Evolutionary conservation across 83 land plant genomes (phyloP), one percentile per base, ranked within the genome.

Genomic region (Picea engelmannii): DNA sequence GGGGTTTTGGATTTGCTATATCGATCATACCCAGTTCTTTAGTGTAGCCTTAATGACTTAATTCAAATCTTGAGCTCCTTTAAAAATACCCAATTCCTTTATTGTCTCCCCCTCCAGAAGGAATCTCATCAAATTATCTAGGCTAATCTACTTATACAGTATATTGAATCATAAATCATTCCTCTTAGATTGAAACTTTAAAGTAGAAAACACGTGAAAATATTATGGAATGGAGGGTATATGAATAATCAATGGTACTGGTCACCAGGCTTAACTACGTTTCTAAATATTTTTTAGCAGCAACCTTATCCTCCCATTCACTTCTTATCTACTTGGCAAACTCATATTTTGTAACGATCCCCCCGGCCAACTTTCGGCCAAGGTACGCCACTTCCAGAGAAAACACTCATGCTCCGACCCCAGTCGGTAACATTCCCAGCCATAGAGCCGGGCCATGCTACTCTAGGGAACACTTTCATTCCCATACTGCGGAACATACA

Each of bases 71-170:
- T 47, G 35, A 59, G 90, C 84, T 62, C 90, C 93, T 69, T 93
- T 92, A 85, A 94, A 89, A 9, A 87, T 81, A 24, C 58, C 61
- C 84, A 92, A 65, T 3, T 94, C 85, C 85, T 84, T 93, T 25
- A 81, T 12, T 60, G 92, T 95, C 68, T 94, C 93, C 20, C 88
- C 92, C 31, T 27, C 31, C 49, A 47, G 69, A 87, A 94, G 83
- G 82, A 94, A 93, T n/a, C 91, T 87, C 93, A 90, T 83, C 63
- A 93, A 69, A 78, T 93, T 93, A 11, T 62, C 84, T 58, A 88
- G 62, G 65, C 62, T 68, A 24, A 93, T 93, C 67, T 79, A 82
- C 85, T 94, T 93, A 62, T 8, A 27, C 24, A 73, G 66, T 62
- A 3, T 2, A 62, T 3, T 11, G 21, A 4, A 23, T 3, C 52